Percentiles rank a stretch among this genome's conserved stretches.
Evolutionary conservation across 352 stramenopile species (phyloP).

Genomic region (Globisporangium parvum): DNA sequence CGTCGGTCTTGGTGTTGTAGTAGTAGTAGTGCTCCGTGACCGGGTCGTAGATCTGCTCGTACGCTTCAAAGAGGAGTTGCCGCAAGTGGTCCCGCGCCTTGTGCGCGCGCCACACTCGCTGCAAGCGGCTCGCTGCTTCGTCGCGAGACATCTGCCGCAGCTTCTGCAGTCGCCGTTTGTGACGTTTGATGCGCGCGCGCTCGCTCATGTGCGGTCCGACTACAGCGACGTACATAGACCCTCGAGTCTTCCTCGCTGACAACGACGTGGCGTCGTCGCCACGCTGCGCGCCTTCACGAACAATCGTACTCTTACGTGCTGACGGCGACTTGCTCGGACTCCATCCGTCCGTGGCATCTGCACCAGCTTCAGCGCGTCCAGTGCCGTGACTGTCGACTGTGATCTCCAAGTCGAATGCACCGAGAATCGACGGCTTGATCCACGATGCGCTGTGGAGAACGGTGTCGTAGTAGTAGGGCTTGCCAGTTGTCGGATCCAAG

Average conservation of each 20-base stretch:
- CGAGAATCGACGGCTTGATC: constrained; percentile 57
- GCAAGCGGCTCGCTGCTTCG: constrained; percentile 46
- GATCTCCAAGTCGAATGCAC: constrained; percentile 45
- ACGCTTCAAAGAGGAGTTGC: constrained; percentile 37
- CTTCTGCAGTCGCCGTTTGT: constrained; percentile 55
- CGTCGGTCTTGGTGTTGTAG: constrained; percentile 66
- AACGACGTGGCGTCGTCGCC: not conserved
- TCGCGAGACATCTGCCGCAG: constrained; percentile 47
- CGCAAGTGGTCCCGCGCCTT: constrained; percentile 34
- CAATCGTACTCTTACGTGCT: constrained; percentile 9
- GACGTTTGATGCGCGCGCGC: constrained; percentile 47
- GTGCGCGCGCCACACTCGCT: constrained; percentile 39
- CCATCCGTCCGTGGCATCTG: not conserved
- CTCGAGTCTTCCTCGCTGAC: not conserved
- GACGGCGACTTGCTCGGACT: constrained; percentile 9
- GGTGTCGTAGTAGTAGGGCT: constrained; percentile 67
- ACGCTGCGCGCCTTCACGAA: not conserved
- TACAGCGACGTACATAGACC: not conserved
- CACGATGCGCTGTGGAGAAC: constrained; percentile 36
- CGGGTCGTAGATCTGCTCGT: constrained; percentile 74
- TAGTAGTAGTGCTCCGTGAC: constrained; percentile 63
- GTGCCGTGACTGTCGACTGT: constrained; percentile 2
- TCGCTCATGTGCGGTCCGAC: constrained; percentile 34
- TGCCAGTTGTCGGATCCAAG: constrained; percentile 29
- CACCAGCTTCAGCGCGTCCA: not conserved